Evolutionary conservation across 2,329 filamentous ascomycete species (phyloP).

Genomic region (Cladophialophora bantiana): DNA sequence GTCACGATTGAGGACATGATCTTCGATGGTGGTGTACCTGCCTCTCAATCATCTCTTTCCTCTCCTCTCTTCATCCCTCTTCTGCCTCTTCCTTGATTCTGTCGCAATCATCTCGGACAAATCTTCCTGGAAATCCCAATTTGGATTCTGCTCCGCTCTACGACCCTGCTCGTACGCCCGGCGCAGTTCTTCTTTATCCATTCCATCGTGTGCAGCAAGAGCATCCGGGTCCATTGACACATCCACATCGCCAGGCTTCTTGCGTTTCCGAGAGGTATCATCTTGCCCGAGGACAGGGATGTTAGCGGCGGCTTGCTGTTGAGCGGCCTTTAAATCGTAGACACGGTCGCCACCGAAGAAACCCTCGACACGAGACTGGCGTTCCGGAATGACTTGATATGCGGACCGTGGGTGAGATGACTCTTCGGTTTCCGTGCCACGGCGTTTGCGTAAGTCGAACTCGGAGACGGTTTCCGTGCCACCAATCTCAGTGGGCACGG

Average conservation of each 20-base stretch:
- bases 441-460: constrained; percentile 88
- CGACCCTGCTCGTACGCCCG: constrained; percentile 78
- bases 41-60: constrained; percentile 57
- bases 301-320: constrained; percentile 53
- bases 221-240: constrained; percentile 88
- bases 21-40: neutral
- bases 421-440: constrained; percentile 89
- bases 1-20: neutral
- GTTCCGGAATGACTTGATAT: constrained; percentile 89
- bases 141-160: constrained; percentile 69
- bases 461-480: constrained; percentile 80
- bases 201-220: constrained; percentile 73
- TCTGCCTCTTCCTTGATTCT: constrained; percentile 88
- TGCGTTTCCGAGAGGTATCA: constrained; percentile 74
- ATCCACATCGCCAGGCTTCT: constrained; percentile 96
- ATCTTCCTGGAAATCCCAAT: constrained; percentile 85
- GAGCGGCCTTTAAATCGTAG: constrained; percentile 78
- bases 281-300: constrained; percentile 83
- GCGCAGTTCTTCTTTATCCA: constrained; percentile 84
- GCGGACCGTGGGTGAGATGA: constrained; percentile 75
- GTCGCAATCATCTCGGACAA: constrained; percentile 94
- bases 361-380: constrained; percentile 81
- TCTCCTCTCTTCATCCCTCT: constrained; percentile 81
- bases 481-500: constrained; percentile 79
- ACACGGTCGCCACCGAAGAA: constrained; percentile 96